These are phyloP conservation scores for Aegilops longissima DNA, from an alignment of 176 grass and related monocot genomes.

Conservation along the genomic window DNA sequence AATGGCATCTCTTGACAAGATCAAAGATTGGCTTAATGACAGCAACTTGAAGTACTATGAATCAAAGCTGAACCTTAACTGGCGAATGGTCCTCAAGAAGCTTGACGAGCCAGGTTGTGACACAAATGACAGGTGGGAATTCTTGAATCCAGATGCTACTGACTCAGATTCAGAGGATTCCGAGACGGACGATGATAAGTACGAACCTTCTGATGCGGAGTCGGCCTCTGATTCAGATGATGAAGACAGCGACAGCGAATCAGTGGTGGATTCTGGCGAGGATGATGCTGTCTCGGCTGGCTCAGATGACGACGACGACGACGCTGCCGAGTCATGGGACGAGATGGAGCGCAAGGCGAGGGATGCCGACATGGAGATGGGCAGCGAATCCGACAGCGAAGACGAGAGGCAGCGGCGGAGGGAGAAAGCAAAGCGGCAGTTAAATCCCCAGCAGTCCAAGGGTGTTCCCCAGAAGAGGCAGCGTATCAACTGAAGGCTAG, in stretches of 20 bases:
- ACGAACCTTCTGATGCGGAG: slow-evolving; percentile 57
- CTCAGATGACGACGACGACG: background rate
- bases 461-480: slow-evolving; percentile 1
- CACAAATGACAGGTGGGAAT: slow-evolving; percentile 58
- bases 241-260: slow-evolving; percentile 31
- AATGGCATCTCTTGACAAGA: slow-evolving; percentile 39
- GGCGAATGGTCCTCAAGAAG: slow-evolving; percentile 58
- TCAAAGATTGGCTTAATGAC: slow-evolving; percentile 70
- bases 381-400: background rate
- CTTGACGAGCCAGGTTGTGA: slow-evolving; percentile 49
- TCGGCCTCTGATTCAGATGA: slow-evolving; percentile 34
- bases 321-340: background rate
- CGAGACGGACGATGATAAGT: slow-evolving; percentile 53
- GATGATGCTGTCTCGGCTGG: slow-evolving; percentile 21
- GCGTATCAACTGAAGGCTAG: background rate
- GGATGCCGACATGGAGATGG: slow-evolving; percentile 25
- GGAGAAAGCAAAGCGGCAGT: background rate
- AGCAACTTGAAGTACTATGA: slow-evolving; percentile 71
- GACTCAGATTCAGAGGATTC: slow-evolving; percentile 55
- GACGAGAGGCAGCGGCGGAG: background rate
- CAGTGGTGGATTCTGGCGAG: slow-evolving; percentile 49
- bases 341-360: slow-evolving; percentile 29
- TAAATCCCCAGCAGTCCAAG: background rate
- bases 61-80: slow-evolving; percentile 62
- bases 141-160: slow-evolving; percentile 70